phyloP scores from a whole-genome alignment of 2,329 filamentous ascomycete genomes.

The Chrysosporium queenslandicum region DNA sequence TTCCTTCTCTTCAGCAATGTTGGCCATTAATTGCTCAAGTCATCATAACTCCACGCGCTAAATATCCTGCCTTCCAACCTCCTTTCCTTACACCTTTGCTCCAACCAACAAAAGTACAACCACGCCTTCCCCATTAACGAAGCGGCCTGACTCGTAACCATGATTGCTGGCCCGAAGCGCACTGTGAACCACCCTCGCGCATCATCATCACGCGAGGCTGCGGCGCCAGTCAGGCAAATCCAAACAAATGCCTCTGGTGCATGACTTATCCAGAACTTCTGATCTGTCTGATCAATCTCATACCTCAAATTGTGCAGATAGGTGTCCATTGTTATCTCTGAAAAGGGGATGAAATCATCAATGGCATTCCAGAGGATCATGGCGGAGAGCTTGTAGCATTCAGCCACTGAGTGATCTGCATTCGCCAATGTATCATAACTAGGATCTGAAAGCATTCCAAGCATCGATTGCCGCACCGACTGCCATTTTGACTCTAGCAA shows the following conservation, averaged over 20 bases:
- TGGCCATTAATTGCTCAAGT: too few relatives aligned
- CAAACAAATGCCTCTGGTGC: conserved; percentile 12
- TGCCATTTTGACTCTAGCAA: not conserved
- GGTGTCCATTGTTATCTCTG: not conserved
- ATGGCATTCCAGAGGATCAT: conserved; percentile 5
- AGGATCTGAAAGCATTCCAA: not conserved
- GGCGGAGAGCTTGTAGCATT: conserved; percentile 10
- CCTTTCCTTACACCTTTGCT: too few relatives aligned
- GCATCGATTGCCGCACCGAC: not conserved
- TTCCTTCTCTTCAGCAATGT: too few relatives aligned
- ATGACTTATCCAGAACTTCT: conserved; percentile 4
- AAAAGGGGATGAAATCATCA: not conserved
- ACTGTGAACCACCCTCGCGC: conserved; percentile 11
- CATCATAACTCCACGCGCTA: too few relatives aligned
- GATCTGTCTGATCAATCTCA: conserved; percentile 4
- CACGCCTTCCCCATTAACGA: too few relatives aligned
- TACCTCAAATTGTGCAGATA: not conserved
- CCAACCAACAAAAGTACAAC: too few relatives aligned
- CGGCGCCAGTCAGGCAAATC: conserved; percentile 8
- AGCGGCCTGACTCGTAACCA: too few relatives aligned
- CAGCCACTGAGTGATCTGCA: not conserved
- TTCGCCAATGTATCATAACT: not conserved
- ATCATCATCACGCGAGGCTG: not conserved
- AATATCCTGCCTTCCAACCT: too few relatives aligned
- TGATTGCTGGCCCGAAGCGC: too few relatives aligned